Percentiles rank a stretch among this genome's conserved stretches.
Evolutionary conservation across 2,329 filamentous ascomycete genomes (phyloP).

Genomic region (Tolypocladium pustulatum): DNA sequence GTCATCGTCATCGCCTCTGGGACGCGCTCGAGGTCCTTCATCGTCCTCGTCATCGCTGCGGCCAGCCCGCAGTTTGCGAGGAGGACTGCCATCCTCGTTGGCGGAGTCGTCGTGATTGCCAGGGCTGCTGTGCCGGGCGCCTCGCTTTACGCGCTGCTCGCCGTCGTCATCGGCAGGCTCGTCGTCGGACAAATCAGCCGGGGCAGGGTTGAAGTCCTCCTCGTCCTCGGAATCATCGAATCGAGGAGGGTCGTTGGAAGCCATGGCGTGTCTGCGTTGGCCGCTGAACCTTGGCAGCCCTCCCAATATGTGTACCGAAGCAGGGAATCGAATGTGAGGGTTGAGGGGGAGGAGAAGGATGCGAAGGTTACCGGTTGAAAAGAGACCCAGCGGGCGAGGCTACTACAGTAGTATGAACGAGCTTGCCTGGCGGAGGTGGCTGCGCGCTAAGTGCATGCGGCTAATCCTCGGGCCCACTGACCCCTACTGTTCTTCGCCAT

Average conservation of each 20-base stretch:
- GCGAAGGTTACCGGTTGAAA: background rate
- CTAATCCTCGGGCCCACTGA: background rate
- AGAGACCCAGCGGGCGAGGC: background rate
- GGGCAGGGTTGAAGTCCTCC: slow-evolving; percentile 79
- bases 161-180: slow-evolving; percentile 27
- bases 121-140: slow-evolving; percentile 27
- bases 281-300: background rate
- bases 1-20: slow-evolving; percentile 22
- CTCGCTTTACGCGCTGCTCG: slow-evolving; percentile 25
- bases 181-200: slow-evolving; percentile 61
- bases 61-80: slow-evolving; percentile 8
- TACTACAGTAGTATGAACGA: background rate
- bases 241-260: slow-evolving; percentile 33
- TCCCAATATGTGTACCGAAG: background rate
- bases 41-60: slow-evolving; percentile 30
- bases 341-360: background rate
- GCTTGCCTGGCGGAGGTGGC: background rate
- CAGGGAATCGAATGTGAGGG: background rate
- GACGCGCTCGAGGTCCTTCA: slow-evolving; percentile 11
- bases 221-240: slow-evolving; percentile 65
- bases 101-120: slow-evolving; percentile 11
- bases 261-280: slow-evolving; percentile 25
- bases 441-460: background rate
- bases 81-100: slow-evolving; percentile 27
- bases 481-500: background rate